phyloP scores from a whole-genome alignment of 2,329 filamentous ascomycete species.

The Podosphaera leucotricha region DNA sequence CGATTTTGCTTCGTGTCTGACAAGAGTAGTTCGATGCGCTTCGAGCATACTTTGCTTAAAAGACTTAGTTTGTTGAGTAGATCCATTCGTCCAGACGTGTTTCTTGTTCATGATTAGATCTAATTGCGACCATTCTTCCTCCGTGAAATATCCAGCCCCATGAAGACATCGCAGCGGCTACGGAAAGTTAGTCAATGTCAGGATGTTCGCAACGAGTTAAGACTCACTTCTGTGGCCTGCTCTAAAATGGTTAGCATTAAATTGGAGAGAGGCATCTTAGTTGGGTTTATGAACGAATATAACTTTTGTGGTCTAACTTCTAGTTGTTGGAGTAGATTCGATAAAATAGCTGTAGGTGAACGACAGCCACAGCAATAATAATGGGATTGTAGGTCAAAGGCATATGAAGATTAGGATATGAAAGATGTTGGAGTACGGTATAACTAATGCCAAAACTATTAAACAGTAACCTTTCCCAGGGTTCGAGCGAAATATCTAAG shows the following conservation, averaged over 20 bases:
- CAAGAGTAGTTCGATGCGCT: neutral
- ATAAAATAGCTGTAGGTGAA: no score
- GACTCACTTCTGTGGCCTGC: neutral
- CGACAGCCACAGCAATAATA: no score
- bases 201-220: neutral
- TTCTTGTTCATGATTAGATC: slow-evolving; percentile 1
- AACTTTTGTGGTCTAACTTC: neutral
- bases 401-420: no score
- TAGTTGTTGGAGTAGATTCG: no score
- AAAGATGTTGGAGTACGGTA: no score
- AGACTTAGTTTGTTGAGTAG: neutral
- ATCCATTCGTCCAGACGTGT: slow-evolving; percentile 1
- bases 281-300: neutral
- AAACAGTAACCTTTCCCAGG: no score
- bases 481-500: no score
- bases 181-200: neutral
- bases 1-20: neutral
- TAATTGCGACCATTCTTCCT: slow-evolving; percentile 1
- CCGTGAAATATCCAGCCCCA: slow-evolving; percentile 1
- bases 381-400: no score
- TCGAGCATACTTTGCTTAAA: no score
- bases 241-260: slow-evolving; percentile 1
- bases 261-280: neutral
- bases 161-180: neutral
- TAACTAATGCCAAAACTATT: no score